These are phyloP conservation scores for Alternaria conjuncta DNA, from an alignment of 2,329 filamentous ascomycete species.

Conservation along the genomic window DNA sequence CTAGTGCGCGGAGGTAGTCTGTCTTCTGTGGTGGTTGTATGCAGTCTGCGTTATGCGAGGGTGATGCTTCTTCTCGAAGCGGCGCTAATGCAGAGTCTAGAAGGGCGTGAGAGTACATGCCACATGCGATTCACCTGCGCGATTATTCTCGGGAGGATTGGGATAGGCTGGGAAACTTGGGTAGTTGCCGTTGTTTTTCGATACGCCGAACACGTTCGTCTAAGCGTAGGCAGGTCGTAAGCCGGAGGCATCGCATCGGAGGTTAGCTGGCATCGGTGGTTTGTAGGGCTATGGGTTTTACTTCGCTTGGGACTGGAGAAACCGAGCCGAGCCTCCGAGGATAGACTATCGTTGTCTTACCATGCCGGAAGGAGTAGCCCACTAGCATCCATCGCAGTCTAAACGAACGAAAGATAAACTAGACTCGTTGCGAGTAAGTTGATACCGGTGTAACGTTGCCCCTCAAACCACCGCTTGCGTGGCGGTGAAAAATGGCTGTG, in stretches of 20 bases:
- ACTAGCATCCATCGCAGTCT: not conserved
- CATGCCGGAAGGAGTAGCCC: not conserved
- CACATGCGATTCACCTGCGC: not conserved
- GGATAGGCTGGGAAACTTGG: not conserved
- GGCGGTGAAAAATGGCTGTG: conserved; percentile 1
- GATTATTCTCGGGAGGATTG: conserved; percentile 8
- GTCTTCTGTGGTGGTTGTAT: not conserved
- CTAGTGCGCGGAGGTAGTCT: not conserved
- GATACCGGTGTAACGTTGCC: not conserved
- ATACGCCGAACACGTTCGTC: not conserved
- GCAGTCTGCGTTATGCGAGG: not conserved
- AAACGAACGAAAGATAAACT: not conserved
- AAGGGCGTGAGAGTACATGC: not conserved
- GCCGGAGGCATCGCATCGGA: not conserved
- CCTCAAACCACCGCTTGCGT: not conserved
- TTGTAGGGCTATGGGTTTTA: not conserved
- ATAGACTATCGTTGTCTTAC: not conserved
- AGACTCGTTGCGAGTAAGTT: not conserved
- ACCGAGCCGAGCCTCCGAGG: not conserved
- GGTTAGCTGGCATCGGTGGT: conserved; percentile 1
- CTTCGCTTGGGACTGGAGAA: not conserved
- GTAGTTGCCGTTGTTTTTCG: not conserved
- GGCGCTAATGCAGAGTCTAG: not conserved
- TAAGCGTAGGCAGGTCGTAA: not conserved
- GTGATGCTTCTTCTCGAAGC: conserved; percentile 4